Evolutionary conservation across 768 basidiomycete species (phyloP).

Genomic region (Suillus clintonianus): DNA sequence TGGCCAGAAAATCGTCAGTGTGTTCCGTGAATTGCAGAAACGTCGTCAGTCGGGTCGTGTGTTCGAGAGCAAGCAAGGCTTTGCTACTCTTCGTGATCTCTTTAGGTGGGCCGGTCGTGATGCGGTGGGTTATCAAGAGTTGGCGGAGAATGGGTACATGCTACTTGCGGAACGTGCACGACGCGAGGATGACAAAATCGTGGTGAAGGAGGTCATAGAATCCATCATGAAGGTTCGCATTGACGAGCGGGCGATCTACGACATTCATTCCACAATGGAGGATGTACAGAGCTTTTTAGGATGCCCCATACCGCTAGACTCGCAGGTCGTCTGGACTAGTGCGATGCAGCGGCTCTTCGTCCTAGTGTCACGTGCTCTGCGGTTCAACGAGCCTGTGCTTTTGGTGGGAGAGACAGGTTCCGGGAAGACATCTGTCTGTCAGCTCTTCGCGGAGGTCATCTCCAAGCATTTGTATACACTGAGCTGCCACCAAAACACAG

Average conservation of each 20-base stretch:
- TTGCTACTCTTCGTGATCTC: slow-evolving; percentile 93
- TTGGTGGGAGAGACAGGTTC: slow-evolving; percentile 97
- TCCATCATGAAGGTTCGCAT: slow-evolving; percentile 84
- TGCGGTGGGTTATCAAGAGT: slow-evolving; percentile 85
- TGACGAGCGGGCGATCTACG: slow-evolving; percentile 71
- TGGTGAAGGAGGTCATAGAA: slow-evolving; percentile 94
- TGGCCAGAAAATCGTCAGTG: slow-evolving; percentile 84
- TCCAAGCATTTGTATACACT: slow-evolving; percentile 66
- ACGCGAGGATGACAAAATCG: slow-evolving; percentile 78
- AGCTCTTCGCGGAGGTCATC: slow-evolving; percentile 75
- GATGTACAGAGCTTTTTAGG: slow-evolving; percentile 54
- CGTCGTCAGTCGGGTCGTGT: slow-evolving; percentile 88
- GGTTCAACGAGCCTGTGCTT: slow-evolving; percentile 90
- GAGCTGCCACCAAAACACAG: slow-evolving; percentile 98
- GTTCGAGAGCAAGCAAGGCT: slow-evolving; percentile 97
- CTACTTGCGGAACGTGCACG: slow-evolving; percentile 90
- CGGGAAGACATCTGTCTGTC: slow-evolving; percentile 97
- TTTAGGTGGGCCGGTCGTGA: slow-evolving; percentile 97
- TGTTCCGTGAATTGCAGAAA: slow-evolving; percentile 92
- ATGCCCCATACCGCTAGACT: slow-evolving; percentile 46
- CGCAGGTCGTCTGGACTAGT: slow-evolving; percentile 83
- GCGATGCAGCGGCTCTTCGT: slow-evolving; percentile 91
- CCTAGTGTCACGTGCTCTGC: slow-evolving; percentile 81
- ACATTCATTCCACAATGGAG: slow-evolving; percentile 42
- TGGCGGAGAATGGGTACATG: slow-evolving; percentile 98